These are phyloP conservation scores for Marasmius tenuissimus DNA, from an alignment of 1,284 basidiomycete species.

Conservation along the genomic window DNA sequence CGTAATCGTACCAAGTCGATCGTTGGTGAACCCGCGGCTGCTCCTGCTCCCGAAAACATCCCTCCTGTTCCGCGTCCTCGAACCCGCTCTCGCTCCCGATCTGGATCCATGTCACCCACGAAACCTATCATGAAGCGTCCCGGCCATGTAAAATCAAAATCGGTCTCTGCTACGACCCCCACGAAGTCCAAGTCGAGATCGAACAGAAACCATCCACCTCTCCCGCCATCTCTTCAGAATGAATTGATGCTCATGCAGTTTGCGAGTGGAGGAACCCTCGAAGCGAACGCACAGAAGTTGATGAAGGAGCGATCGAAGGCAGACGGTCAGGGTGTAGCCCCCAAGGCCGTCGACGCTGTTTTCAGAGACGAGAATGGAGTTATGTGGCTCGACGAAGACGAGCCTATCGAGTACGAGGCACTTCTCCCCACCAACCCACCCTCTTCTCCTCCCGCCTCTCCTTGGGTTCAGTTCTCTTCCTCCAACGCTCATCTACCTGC, in stretches of 20 bases:
- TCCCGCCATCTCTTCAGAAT: constrained; percentile 52
- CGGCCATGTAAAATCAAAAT: constrained; percentile 31
- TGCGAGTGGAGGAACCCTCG: constrained; percentile 58
- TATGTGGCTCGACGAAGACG: constrained; percentile 71
- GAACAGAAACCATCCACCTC: constrained; percentile 25
- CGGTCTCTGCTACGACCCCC: constrained; percentile 12
- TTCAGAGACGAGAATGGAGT: constrained; percentile 60
- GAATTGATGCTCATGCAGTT: constrained; percentile 71
- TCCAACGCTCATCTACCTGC: background rate
- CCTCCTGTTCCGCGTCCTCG: background rate
- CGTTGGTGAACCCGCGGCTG: background rate
- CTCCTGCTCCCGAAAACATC: background rate
- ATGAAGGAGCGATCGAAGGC: constrained; percentile 52
- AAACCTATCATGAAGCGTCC: background rate
- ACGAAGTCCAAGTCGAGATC: constrained; percentile 25
- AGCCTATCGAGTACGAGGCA: constrained; percentile 65
- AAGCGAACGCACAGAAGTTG: constrained; percentile 54
- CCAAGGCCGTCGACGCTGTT: constrained; percentile 40
- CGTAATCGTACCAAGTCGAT: constrained; percentile 1
- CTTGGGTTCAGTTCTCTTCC: constrained; percentile 1
- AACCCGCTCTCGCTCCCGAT: background rate
- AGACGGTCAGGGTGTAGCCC: constrained; percentile 11
- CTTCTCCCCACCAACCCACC: constrained; percentile 36
- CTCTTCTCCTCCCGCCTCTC: constrained; percentile 4
- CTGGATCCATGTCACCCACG: constrained; percentile 1